These are phyloP conservation scores for Debaryomycetaceae sp. DNA, from an alignment of 1,139 yeast genomes.

Conservation along the genomic window DNA sequence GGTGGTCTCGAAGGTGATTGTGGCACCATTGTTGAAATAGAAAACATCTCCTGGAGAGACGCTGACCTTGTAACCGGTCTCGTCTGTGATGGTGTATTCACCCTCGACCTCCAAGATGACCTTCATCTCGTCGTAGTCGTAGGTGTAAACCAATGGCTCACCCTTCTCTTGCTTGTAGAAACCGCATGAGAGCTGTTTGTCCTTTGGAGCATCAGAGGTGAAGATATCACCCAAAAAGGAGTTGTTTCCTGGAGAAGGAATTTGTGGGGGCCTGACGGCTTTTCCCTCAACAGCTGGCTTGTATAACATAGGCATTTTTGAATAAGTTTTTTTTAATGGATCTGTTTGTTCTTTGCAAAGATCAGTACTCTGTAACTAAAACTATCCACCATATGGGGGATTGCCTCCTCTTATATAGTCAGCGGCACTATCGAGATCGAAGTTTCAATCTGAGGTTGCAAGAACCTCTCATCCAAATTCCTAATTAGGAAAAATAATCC, in stretches of 20 bases:
- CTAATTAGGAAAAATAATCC: slow-evolving; percentile 4
- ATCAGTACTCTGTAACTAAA: not conserved
- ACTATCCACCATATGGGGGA: not conserved
- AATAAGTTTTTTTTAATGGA: slow-evolving; percentile 1
- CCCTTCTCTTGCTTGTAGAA: slow-evolving; percentile 68
- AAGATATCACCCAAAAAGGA: slow-evolving; percentile 65
- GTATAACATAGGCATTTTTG: slow-evolving; percentile 57
- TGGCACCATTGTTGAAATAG: slow-evolving; percentile 62
- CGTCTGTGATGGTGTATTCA: slow-evolving; percentile 58
- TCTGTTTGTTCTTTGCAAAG: too few relatives aligned
- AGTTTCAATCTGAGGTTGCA: not conserved
- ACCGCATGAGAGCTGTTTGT: slow-evolving; percentile 59
- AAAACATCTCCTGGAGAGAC: slow-evolving; percentile 67
- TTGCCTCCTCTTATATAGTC: not conserved
- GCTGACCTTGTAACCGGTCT: slow-evolving; percentile 54
- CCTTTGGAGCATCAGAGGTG: slow-evolving; percentile 56
- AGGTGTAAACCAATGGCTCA: slow-evolving; percentile 60
- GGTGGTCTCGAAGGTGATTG: slow-evolving; percentile 62
- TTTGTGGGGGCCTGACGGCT: slow-evolving; percentile 53
- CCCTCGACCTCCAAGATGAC: slow-evolving; percentile 64
- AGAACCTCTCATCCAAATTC: not conserved
- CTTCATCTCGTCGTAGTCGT: slow-evolving; percentile 70
- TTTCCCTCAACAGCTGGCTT: slow-evolving; percentile 52
- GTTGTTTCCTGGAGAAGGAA: slow-evolving; percentile 57
- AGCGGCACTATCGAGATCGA: not conserved